Evolutionary conservation across 768 basidiomycete genomes (phyloP).

Genomic region (Suillus americanus): DNA sequence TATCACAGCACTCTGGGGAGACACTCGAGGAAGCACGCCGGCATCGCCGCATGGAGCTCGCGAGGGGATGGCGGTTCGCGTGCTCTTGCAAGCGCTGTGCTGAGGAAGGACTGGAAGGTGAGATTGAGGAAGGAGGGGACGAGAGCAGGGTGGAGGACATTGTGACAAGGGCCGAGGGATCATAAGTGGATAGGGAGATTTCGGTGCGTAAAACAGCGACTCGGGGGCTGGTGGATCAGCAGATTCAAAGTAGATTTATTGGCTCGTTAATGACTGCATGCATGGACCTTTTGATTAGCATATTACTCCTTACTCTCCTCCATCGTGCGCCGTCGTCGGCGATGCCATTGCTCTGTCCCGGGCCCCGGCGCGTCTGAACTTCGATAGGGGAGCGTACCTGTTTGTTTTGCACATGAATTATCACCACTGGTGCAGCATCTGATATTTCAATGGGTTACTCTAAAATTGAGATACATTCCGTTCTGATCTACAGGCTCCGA

Average conservation of each 20-base stretch:
- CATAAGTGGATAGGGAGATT: slow-evolving; percentile 12
- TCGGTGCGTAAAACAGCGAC: not conserved
- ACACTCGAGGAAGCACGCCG: slow-evolving; percentile 53
- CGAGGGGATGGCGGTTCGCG: slow-evolving; percentile 79
- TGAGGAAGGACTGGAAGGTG: slow-evolving; percentile 45
- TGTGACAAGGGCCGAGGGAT: slow-evolving; percentile 31
- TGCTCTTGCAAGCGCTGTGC: slow-evolving; percentile 69
- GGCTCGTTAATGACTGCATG: slow-evolving; percentile 8
- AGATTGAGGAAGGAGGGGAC: slow-evolving; percentile 44
- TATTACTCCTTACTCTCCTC: not conserved
- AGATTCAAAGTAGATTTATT: not conserved
- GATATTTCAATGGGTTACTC: not conserved
- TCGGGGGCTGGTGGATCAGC: not conserved
- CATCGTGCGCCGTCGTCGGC: not conserved
- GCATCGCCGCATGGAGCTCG: slow-evolving; percentile 70
- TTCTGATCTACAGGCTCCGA: not conserved
- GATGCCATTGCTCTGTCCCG: not conserved
- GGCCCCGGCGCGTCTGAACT: no score
- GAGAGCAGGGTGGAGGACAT: slow-evolving; percentile 47
- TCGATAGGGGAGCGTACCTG: no score
- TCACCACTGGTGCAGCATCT: not conserved
- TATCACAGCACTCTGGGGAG: slow-evolving; percentile 55
- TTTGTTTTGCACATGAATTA: not conserved
- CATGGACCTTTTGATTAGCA: not conserved
- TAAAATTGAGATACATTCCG: not conserved